These are phyloP conservation scores for Pisolithus sp. DNA, from an alignment of 768 basidiomycete genomes.

Conservation along the genomic window DNA sequence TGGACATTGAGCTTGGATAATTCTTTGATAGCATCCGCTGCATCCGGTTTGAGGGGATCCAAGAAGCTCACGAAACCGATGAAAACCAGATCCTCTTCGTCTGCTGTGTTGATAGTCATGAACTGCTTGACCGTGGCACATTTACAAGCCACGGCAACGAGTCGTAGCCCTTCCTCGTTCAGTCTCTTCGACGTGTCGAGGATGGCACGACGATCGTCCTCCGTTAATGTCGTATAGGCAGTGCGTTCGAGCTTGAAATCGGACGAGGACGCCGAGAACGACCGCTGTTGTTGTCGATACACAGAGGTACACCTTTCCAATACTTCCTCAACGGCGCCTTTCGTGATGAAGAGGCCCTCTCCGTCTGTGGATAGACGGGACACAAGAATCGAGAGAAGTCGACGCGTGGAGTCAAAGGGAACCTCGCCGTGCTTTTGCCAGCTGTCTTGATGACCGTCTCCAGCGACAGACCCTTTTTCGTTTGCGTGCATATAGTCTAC, in stretches of 20 bases:
- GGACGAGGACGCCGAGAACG: conserved; percentile 2
- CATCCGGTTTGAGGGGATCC: conserved; percentile 28
- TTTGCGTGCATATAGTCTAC: conserved; percentile 19
- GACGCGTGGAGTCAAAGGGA: conserved; percentile 32
- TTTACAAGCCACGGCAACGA: conserved; percentile 25
- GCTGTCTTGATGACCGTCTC: conserved; percentile 6
- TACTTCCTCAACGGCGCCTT: conserved; percentile 29
- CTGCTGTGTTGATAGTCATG: conserved; percentile 13
- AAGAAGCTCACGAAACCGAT: conserved; percentile 24
- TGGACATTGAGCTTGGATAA: conserved; percentile 24
- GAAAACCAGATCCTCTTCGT: conserved; percentile 25
- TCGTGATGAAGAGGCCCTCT: conserved; percentile 23
- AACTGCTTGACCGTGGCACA: conserved; percentile 12
- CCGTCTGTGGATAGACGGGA: conserved; percentile 13
- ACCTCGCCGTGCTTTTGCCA: conserved; percentile 31
- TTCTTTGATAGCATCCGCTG: conserved; percentile 24
- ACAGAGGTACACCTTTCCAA: conserved; percentile 22
- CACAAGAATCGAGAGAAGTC: conserved; percentile 30
- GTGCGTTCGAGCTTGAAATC: conserved; percentile 14
- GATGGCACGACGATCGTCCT: conserved; percentile 14
- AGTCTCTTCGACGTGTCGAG: conserved; percentile 22
- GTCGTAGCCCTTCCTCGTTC: conserved; percentile 27
- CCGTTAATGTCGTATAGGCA: conserved; percentile 12
- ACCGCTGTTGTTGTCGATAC: conserved; percentile 12
- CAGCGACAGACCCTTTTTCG: conserved; percentile 7